Evolutionary conservation across 805 yeast genomes (phyloP), one percentile per base, ranked within the genome.

Genomic region (Candida tammaniensis): DNA sequence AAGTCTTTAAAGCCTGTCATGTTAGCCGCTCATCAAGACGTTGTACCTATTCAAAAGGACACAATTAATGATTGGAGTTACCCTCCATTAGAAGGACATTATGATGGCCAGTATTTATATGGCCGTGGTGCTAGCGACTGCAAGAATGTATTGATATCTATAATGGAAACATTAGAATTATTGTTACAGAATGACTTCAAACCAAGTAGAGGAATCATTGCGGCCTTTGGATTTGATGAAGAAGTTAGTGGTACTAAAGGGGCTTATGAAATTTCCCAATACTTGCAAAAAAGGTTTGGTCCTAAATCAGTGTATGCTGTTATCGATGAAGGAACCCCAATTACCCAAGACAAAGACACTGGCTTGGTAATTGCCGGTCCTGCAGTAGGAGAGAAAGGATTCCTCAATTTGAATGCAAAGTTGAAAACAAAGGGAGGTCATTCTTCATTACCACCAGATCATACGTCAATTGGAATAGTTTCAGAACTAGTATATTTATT

Each of bases 41-140:
- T 81, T 4, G 95, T 86, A 16, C 94, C 95, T 1, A 82, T 83
- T 7, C 83, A 78, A 46, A 53, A 57, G 10, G 73, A 70, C 19
- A 77, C 87, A 0, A 55, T 68, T 33, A 56, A 51, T 17, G 64
- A 74, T 36, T 86, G 94, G 94, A 59, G 61, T 0, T 66, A 76
- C 50, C 80, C 79, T 8, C 94, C 95, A 3, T 82, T 77, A 38
- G 56, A 46, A 9, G 70, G 67, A 2, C 63, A 71, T 47, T 84
- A 64, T 50, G 94, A 86, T 47, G 88, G 86, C 11, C 62, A 68
- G 17, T 59, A 52, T 26, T 47, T 87, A 4, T 84, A 78, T 73
- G 95, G 95, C 2, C 72, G 95, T 48, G 96, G 96, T 24, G 55
- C 85, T 3, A 57, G 71, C 27, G 96, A 87, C 55, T 80, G 87